Evolutionary conservation across 345 rosid genomes (phyloP), one percentile per base, ranked within the genome.

Genomic region (Populus alba): DNA sequence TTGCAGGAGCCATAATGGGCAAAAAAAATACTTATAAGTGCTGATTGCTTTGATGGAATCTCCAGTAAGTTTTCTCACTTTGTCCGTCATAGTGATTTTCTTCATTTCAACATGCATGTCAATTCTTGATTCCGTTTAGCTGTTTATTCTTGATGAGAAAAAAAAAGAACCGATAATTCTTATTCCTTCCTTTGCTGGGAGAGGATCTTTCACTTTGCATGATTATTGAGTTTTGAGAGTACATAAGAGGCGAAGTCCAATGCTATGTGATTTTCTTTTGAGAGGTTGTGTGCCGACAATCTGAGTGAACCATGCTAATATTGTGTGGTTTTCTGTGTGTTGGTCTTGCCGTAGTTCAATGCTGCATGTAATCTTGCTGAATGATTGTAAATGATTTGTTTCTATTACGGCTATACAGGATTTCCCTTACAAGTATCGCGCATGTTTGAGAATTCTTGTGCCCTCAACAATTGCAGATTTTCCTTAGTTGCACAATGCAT

Each of bases 21-120:
- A n/a, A 22, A 53, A 35, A 39, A 53, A 37, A 70, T 77, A 70
- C 57, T 59, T 73, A 7, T 41, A 77, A 75, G 76, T 65, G 57
- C 71, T 70, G 68, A 5, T 66, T 81, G 77, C 76, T 69, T 72
- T 67, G 35, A 82, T 79, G 85, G 86, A 70, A 67, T 65, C 76
- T n/a, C 43, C 53, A 22, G 81, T 84, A 85, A 79, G 81, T 73
- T 70, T 75, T 81, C 71, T 31, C 37, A 33, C 70, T 15, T 15
- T 22, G 3, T 25, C 49, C 10, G 8, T 38, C 37, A 6, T 39
- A 22, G 20, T 13, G 23, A 63, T 63, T 43, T 74, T 61, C 53
- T 11, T 27, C 61, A 7, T 67, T 59, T 43, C 37, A 22, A 47
- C 6, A 53, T 31, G 23, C 18, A 17, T 31, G 70, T 20, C 3